Evolutionary conservation across 331 rosid genomes (phyloP), one percentile per base, ranked within the genome.

Genomic region (Quercus lobata): DNA sequence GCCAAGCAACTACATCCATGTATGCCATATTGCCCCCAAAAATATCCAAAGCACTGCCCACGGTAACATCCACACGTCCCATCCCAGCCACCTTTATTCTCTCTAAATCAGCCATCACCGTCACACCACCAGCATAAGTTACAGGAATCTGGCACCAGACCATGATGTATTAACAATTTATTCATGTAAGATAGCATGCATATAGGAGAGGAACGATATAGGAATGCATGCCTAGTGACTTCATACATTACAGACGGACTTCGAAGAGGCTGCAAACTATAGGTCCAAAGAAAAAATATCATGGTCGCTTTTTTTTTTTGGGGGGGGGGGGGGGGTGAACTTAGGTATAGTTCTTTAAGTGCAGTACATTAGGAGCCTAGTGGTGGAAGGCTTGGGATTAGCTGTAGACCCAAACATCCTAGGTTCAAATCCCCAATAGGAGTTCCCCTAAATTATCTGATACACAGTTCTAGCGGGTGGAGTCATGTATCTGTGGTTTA

Each of bases 51-150:
- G 97, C 97, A 32, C 98, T 95, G 27, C 99, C 99, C 1, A 95
- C 93, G 1, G 97, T 90, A 54, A 89, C 97, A 77, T 95, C 92
- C 73, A 93, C 97, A 2, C 80, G 87, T 60, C 82, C 96, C 87
- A 37, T 82, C 24, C 98, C 99, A 0, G 94, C 97, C 27, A 25
- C 77, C 83, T 88, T 95, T 41, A 95, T 95, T 78, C 89, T 87
- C 80, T 95, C 98, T 65, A 95, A 86, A 81, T 95, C 98, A 2
- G 82, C 90, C 97, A 95, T 89, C 27, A 49, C 90, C 2, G 91
- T 91, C 76, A 95, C 99, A 14, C 99, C 98, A 21, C 99, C 98
- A 15, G 97, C 98, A 77, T 95, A 93, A 32, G 99, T 93, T 62
- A 91, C 93, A 16, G 96, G 97, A 88, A 92, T 91, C 98, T 94